phyloP scores from a whole-genome alignment of 2,329 filamentous ascomycete genomes.

The Fusarium neocosmosporiellum region DNA sequence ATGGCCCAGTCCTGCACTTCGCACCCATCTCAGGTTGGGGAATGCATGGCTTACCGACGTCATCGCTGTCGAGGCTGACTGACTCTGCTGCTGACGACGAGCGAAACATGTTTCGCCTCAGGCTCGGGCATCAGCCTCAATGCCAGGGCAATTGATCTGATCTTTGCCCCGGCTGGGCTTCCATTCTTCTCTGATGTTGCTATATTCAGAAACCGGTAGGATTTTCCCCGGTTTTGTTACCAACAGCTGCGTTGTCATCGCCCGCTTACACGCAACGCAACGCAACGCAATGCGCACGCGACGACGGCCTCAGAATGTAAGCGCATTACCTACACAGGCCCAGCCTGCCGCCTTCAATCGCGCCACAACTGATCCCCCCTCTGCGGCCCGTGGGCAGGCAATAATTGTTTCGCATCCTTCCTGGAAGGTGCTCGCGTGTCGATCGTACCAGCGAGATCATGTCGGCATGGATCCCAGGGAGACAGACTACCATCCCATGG shows the following conservation, averaged over 20 bases:
- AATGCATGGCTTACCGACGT: conserved; percentile 20
- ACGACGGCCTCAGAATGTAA: conserved; percentile 13
- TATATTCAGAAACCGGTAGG: conserved; percentile 20
- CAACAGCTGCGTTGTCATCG: not conserved
- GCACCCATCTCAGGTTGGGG: conserved; percentile 4
- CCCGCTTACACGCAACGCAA: conserved; percentile 9
- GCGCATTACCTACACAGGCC: conserved; percentile 3
- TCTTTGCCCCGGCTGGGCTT: not conserved
- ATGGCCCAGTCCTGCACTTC: conserved; percentile 6
- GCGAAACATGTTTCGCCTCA: conserved; percentile 29
- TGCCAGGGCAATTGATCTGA: not conserved
- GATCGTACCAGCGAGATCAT: conserved; percentile 15
- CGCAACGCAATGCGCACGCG: conserved; percentile 28
- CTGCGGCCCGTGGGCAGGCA: conserved; percentile 21
- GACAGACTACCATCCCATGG: conserved; percentile 8
- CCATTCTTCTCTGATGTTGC: conserved; percentile 10
- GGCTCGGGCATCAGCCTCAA: conserved; percentile 28
- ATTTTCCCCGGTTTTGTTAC: not conserved
- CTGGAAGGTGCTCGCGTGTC: conserved; percentile 35
- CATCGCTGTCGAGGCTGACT: conserved; percentile 21
- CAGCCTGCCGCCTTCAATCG: conserved; percentile 10
- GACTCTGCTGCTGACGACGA: conserved; percentile 14
- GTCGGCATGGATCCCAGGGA: conserved; percentile 12
- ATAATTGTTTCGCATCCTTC: conserved; percentile 20
- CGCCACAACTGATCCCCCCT: not conserved